Evolutionary conservation across 2,329 filamentous ascomycete genomes (phyloP), one percentile per base, ranked within the genome.

Genomic region (Cadophora sp.): DNA sequence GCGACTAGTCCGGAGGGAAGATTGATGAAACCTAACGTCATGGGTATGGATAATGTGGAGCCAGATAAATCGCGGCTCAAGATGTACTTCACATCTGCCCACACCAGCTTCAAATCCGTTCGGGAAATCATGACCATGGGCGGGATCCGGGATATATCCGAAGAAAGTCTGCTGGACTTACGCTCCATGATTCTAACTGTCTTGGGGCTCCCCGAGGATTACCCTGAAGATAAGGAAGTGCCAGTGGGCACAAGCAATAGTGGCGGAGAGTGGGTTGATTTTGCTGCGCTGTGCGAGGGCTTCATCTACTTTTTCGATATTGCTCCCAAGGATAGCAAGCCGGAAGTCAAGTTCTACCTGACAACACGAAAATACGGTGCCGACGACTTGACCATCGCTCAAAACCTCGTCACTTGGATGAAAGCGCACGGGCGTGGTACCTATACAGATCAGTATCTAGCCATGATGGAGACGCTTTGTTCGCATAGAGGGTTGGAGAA

Each of bases 11-110:
- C 7, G 43, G 43, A 45, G 43, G 43, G 43, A 45, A 45, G 43
- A 45, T 45, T 45, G 43, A 45, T 45, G 43, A 45, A 45, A 45
- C 43, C 43, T 45, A 45, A 45, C 43, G 43, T 45, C 43, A 45
- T 45, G 43, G 43, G 43, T 45, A 45, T 45, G 43, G 43, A 45
- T 45, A 45, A 45, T 45, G 43, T 45, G 3, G 43, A 45, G 43
- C 43, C 43, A 45, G 43, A 45, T 45, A 45, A 45, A 45, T 45
- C 43, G 43, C 43, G 43, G 43, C 43, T 45, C 43, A 45, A 45
- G 43, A 45, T 45, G 43, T 45, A 45, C 43, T 45, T 45, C 43
- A 45, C 43, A 45, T 45, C 43, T 45, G 43, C 43, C 43, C 43
- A 45, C 43, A 45, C 43, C 43, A 45, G 43, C 43, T 45, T 45